Base-by-base conservation (phyloP, 2,329 filamentous ascomycete genomes). In the Tothia fuscella region DNA sequence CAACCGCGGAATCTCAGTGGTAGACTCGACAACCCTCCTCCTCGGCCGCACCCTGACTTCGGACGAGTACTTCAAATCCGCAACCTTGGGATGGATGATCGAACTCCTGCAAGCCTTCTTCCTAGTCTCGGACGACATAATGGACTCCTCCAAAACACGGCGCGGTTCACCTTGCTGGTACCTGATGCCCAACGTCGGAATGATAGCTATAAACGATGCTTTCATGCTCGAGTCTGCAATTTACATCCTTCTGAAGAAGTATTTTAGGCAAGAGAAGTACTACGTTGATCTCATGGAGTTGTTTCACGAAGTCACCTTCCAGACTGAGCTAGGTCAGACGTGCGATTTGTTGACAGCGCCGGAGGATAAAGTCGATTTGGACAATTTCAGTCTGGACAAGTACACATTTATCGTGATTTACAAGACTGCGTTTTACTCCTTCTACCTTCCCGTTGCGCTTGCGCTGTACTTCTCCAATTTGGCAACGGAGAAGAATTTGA, bases 341-440 rank as follows among this genome's bases (percentile, higher is more conserved):
- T 93, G 87, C 63, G 91, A 98, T 62, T 72, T 98, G 49, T 77
- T 96, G 60, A 98, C 91, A 35, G 91, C 91, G 28, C 91, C 91
- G 31, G 91, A 98, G 67, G 88, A 95, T 62, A 71, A 80, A 48
- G 83, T 96, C 56, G 79, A 96, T 66, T 79, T 98, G 49, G 72
- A 84, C 72, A 94, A 94, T 71, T 98, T 98, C 73, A 87, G 79
- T 62, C 72, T 95, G 64, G 75, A 88, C 48, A 98, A 94, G 73
- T 94, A 94, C 72, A 79, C 72, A 55, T 98, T 96, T 73, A 98
- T 98, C 57, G 91, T 98, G 67, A 84, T 93, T 66, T 96, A 93
- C 79, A 98, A 98, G 78, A 98, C 91, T 19, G 88, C 91, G 39
- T 98, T 93, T 72, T 98, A 98, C 73, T 93, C 83, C 57, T 98